Evolutionary conservation across 495 filamentous ascomycete species (phyloP).

Genomic region (Aspergillus sclerotiicarbonarius): DNA sequence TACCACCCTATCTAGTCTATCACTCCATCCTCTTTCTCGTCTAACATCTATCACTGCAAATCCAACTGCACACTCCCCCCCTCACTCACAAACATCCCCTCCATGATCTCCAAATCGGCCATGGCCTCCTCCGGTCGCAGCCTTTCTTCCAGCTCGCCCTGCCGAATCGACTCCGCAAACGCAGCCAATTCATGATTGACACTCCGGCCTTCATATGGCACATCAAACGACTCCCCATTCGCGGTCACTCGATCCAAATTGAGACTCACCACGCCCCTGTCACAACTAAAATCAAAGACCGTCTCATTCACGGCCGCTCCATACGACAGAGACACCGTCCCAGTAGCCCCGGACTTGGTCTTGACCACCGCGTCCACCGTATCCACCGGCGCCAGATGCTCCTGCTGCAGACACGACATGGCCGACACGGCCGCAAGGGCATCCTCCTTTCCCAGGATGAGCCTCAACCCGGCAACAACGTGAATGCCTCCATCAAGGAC

Average conservation of each 20-base stretch:
- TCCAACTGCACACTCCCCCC: conserved; percentile 44
- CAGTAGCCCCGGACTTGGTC: conserved; percentile 60
- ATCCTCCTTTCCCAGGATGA: conserved; percentile 54
- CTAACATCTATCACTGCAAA: conserved; percentile 20
- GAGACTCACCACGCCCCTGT: conserved; percentile 51
- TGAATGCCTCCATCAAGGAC: conserved; percentile 77
- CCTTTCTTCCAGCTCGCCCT: conserved; percentile 38
- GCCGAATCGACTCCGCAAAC: conserved; percentile 58
- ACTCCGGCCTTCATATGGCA: conserved; percentile 54
- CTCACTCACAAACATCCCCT: conserved; percentile 60
- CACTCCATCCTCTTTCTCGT: not conserved
- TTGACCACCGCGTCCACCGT: conserved; percentile 64
- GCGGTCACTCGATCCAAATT: conserved; percentile 55
- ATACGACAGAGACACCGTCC: conserved; percentile 60
- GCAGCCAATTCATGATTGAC: conserved; percentile 65
- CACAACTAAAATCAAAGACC: conserved; percentile 52
- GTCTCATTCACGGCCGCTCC: conserved; percentile 60
- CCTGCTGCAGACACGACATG: conserved; percentile 55
- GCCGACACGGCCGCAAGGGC: conserved; percentile 51
- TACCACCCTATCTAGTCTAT: no score
- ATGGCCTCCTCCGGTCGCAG: conserved; percentile 67
- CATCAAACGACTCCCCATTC: conserved; percentile 48
- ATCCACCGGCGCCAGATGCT: conserved; percentile 71
- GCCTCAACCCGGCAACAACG: conserved; percentile 59
- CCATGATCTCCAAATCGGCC: conserved; percentile 67